Base-by-base conservation (phyloP, 257 asterid genomes). In the Penstemon eatonii region DNA sequence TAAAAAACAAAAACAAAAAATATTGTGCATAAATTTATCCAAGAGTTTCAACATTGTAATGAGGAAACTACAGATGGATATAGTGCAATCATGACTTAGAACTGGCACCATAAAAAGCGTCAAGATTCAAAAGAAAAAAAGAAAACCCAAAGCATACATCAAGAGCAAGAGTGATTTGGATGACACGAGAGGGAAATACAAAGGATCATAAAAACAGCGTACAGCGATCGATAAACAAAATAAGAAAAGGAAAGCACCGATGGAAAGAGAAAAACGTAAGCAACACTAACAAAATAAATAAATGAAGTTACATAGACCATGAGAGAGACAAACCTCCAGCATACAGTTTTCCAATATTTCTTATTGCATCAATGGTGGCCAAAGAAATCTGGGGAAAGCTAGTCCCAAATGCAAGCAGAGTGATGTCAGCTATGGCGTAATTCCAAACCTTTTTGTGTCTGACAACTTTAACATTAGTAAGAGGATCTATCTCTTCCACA, bases 331-430 rank as follows among this genome's bases (percentile, higher is more conserved):
- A 72, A 87, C 97, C 98, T 86, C 98, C 98, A 76, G 98, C 98
- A 19, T 82, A 75, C 69, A 85, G 60, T 54, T 74, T 78, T 60
- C 98, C 97, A 45, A 90, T 64, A 78, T 90, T 90, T 81, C 89
- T 86, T 60, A 93, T 76, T 46, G 97, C 97, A 73, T 93, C 98
- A 70, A 93, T 93, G 25, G 95, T 93, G 56, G 98, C 98, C 68
- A 93, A 79, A 10, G 98, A 93, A 49, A 90, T 93, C 84, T 90
- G 98, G 11, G 98, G 98, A 73, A 93, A 93, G 82, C 98, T 93
- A 8, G 98, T 93, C 68, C 98, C 98, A 65, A 93, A 88, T 50
- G 98, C 98, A 81, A 90, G 86, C 68, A 93, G 76, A 47, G 92
- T 63, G 76, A 93, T 90, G 73, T 88, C 98, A 25, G 98, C 98